Percentiles rank a stretch among this genome's conserved stretches.
Conservation (phyloP, 2,329 filamentous ascomycete genomes). For the Didymella glomerata region DNA sequence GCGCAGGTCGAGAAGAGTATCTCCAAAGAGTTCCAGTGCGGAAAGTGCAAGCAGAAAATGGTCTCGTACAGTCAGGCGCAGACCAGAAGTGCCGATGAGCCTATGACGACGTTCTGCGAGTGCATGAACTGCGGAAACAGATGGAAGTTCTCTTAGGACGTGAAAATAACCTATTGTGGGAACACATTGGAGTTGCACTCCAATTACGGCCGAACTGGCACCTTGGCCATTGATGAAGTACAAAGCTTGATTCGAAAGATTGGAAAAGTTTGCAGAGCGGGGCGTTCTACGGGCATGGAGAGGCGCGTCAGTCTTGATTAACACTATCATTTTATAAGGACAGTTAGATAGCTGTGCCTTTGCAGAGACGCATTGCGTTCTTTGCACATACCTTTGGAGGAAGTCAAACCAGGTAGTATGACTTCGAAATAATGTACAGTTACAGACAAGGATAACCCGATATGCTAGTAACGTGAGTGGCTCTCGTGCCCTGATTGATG, state of each 20-base stretch:
- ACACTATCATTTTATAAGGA: not conserved
- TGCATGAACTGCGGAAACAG: slow-evolving; percentile 61
- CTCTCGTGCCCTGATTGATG: not conserved
- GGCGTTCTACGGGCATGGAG: slow-evolving; percentile 24
- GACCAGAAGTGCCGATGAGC: slow-evolving; percentile 94
- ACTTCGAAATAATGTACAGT: slow-evolving; percentile 5
- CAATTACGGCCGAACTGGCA: not conserved
- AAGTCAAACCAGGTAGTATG: slow-evolving; percentile 13
- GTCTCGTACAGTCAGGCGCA: slow-evolving; percentile 97
- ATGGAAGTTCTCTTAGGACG: slow-evolving; percentile 56
- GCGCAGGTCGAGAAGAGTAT: slow-evolving; percentile 91
- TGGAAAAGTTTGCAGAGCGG: slow-evolving; percentile 20
- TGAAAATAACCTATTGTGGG: not conserved
- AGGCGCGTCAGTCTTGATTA: slow-evolving; percentile 13
- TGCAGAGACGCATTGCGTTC: not conserved
- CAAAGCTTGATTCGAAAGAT: not conserved
- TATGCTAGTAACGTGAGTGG: not conserved
- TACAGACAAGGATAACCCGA: not conserved
- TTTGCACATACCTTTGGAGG: not conserved
- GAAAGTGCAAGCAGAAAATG: slow-evolving; percentile 91
- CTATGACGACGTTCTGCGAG: slow-evolving; percentile 68
- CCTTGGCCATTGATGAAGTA: not conserved
- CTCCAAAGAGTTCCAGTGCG: slow-evolving; percentile 85
- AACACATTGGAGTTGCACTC: not conserved
- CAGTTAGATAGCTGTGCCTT: not conserved